Base-by-base conservation (phyloP, 306 rosid species). In the Urtica urens region DNA sequence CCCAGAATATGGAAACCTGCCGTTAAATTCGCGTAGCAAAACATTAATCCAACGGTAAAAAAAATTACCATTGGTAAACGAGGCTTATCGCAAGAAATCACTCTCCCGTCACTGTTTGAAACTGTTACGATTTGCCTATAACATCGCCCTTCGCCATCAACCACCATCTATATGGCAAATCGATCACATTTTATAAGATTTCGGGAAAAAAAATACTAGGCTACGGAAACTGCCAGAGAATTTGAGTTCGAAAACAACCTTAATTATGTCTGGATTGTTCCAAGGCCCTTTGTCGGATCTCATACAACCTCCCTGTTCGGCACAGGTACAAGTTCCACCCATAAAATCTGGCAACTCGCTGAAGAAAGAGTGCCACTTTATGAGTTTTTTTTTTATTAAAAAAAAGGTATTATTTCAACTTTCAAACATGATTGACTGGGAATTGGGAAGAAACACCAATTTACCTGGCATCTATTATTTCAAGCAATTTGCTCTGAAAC, bases 221-320 rank as follows among this genome's bases (percentile, higher is more conserved):
- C 19, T 35, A 17, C 17, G 11, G 18, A 24, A 9, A 6, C 4
- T 27, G 24, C 15, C 34, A 47, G 30, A 10, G 16, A 46, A 25
- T 23, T 41, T 3, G 5, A 25, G 7, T 3, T n/a, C 6, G 10
- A 25, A 15, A n/a, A 50, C 45, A 65, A 87, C 96, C 96, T 83
- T 72, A 38, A 88, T 58, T 70, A 88, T 72, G 42, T 72, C 57
- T 22, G 88, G 81, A 55, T 88, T 93, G 38, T 69, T 77, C 96
- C 96, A 88, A 15, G 96, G 96, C 52, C 96, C 96, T 59, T 78
- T 83, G 65, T 88, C 87, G 29, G 94, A 83, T 59, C 67, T 67
- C 94, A 76, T 78, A 55, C 96, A 88, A 47, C 94, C 90, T 23
- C 83, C 93, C 55, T 72, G 75, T 38, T 76, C 78, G 33, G 66